Evolutionary conservation across 1,284 basidiomycete species (phyloP), one percentile per base, ranked within the genome.

Genomic region (Peniophora sp.): DNA sequence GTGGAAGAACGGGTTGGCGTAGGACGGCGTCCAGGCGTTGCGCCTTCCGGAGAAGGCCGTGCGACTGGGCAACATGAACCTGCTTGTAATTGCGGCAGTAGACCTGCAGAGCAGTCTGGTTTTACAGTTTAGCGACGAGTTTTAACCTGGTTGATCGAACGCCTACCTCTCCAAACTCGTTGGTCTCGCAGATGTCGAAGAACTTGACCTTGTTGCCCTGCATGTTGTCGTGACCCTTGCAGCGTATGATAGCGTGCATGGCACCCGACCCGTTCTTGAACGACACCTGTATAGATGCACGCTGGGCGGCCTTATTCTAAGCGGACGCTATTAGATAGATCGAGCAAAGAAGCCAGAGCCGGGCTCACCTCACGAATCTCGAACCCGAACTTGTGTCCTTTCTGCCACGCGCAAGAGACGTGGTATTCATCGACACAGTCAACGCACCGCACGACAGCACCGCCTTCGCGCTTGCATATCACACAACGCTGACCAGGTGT

Each of bases 261-360:
- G 81, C 80, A 1, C 95, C 95, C 5, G 79, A 74, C 61, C 86
- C 85, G n/a, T 86, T 85, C 61, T 87, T 91, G 74, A 97, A 97
- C n/a, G 81, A 84, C 23, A 85, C 78, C 39, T 17, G 39, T 6
- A 80, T 78, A 9, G 78, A 72, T 67, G 92, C 91, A 23, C 86
- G 81, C 89, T 92, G 55, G 36, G 51, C 48, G 10, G 10, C 39
- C 39, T 17, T 25, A 19, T 17, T 16, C 6, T 51, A 47, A 36
- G 57, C 54, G 24, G 53, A 36, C 16, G 27, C 12, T 12, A 50
- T 23, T 17, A 56, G 57, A 20, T 45, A 8, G 53, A 49, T 49
- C 9, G 32, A 32, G 41, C 27, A 12, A 32, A 46, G 49, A 63
- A 48, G 17, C 22, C 24, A 27, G 24, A 20, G 23, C n/a, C 0